Evolutionary conservation across 495 filamentous ascomycete genomes (phyloP).

Genomic region (Tuber brumale): DNA sequence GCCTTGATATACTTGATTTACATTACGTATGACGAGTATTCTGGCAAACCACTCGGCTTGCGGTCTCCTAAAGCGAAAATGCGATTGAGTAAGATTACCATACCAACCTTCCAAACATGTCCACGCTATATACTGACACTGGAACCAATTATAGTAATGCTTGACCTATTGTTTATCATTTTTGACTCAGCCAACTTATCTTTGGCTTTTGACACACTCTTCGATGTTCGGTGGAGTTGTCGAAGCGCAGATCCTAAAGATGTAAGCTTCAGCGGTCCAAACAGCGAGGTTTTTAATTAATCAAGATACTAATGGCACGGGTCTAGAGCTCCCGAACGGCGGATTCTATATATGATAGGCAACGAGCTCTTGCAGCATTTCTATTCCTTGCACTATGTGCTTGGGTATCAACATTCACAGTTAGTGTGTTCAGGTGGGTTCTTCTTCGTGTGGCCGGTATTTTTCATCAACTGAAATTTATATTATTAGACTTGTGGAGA

Average conservation of each 20-base stretch:
- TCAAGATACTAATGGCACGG: constrained; percentile 12
- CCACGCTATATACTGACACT: neutral
- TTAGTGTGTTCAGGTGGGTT: constrained; percentile 73
- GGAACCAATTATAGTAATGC: constrained; percentile 51
- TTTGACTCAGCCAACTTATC: constrained; percentile 89
- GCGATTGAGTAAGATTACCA: constrained; percentile 50
- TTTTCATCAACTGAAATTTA: constrained; percentile 20
- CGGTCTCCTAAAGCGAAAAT: constrained; percentile 77
- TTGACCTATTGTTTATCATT: constrained; percentile 93
- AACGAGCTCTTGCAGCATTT: constrained; percentile 72
- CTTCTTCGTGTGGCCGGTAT: neutral
- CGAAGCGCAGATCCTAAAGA: constrained; percentile 36
- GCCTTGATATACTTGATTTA: constrained; percentile 85
- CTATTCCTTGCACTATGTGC: constrained; percentile 75
- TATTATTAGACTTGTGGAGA: constrained; percentile 57
- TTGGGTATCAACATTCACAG: constrained; percentile 83
- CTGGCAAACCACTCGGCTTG: constrained; percentile 81
- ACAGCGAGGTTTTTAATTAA: constrained; percentile 5
- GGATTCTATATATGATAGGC: constrained; percentile 57
- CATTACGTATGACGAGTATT: constrained; percentile 95
- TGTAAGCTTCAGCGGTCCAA: constrained; percentile 9
- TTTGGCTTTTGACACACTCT: constrained; percentile 77
- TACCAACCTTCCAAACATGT: neutral
- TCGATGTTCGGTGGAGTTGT: constrained; percentile 63
- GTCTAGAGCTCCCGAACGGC: constrained; percentile 40